Evolutionary conservation across 2,329 filamentous ascomycete species (phyloP).

Genomic region (Aspergillus arachidicola): DNA sequence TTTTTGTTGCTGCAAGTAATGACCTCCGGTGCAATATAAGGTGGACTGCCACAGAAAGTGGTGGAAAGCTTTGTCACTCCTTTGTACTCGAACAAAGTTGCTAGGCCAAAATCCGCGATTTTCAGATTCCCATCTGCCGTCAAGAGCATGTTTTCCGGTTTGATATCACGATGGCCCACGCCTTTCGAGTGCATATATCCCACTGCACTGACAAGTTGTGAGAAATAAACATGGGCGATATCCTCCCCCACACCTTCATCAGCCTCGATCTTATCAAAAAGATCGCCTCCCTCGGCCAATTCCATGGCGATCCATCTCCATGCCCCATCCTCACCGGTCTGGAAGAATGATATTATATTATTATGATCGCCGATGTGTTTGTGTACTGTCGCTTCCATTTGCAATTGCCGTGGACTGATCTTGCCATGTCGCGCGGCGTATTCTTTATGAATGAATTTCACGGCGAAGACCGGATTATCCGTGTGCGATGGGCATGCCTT

Average conservation of each 20-base stretch:
- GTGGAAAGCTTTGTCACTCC: conserved; percentile 78
- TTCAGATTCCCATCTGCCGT: conserved; percentile 85
- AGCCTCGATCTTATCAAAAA: conserved; percentile 99
- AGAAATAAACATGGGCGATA: conserved; percentile 95
- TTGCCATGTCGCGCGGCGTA: conserved; percentile 89
- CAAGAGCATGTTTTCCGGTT: conserved; percentile 93
- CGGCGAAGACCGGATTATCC: conserved; percentile 79
- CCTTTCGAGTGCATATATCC: conserved; percentile 96
- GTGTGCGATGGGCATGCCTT: conserved; percentile 79
- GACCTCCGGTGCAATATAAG: conserved; percentile 96
- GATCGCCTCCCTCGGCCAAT: conserved; percentile 87
- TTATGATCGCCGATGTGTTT: conserved; percentile 83
- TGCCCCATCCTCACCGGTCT: conserved; percentile 76
- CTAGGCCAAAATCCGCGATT: conserved; percentile 94
- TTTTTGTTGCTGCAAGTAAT: conserved; percentile 57
- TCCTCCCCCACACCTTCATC: conserved; percentile 93
- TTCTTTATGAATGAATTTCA: conserved; percentile 98
- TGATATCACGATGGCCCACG: conserved; percentile 87
- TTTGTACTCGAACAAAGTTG: conserved; percentile 89
- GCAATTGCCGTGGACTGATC: conserved; percentile 84
- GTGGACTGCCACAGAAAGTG: conserved; percentile 92
- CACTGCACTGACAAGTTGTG: conserved; percentile 85
- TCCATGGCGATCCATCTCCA: conserved; percentile 99
- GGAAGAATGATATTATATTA: conserved; percentile 93
- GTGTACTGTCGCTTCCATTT: conserved; percentile 89